Evolutionary conservation across 768 basidiomycete genomes (phyloP), one percentile per base, ranked within the genome.

Genomic region (Lactarius deliciosus): DNA sequence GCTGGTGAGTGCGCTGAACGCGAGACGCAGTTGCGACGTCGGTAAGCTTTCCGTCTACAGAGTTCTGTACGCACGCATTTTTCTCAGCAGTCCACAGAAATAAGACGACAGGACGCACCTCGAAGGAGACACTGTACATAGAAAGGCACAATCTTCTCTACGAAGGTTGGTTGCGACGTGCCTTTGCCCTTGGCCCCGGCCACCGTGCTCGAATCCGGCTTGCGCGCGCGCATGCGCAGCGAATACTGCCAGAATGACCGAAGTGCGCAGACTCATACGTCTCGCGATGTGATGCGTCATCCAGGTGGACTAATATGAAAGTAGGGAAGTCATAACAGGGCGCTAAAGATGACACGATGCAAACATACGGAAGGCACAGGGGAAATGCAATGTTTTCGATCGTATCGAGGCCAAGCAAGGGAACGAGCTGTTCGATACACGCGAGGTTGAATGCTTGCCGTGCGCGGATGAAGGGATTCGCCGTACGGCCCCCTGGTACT

Each of bases 191-290:
- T 57, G 8, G 20, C 59, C 60, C 64, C 61, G 25, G 45, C 58
- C 32, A 18, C 67, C 53, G 28, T 62, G 45, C 28, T 60, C 28
- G 64, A 59, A 45, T 57, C 47, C 9, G 60, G 43, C n/a, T 61
- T 74, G 64, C 9, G 62, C 69, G 30, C 84, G 81, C 0, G 86
- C 83, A 71, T 83, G 81, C 34, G 85, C 80, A 11, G 89, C 83
- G 72, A 93, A 88, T 47, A 92, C 80, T 5, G 92, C 82, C 16
- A 96, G 79, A 41, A 95, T 77, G 32, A 91, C 90, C 10, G 93
- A 94, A 94, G 74, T 95, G 94, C 1, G 92, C 86, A 0, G 91
- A 89, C 74, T 96, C 93, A 71, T 86, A 95, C n/a, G 86, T 86
- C 69, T 94, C 90, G 40, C 89, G 85, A 69, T 91, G 80, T 16